These are phyloP conservation scores for Speleostelium caveatum DNA, from an alignment of 78 protist species.

Conservation along the genomic window DNA sequence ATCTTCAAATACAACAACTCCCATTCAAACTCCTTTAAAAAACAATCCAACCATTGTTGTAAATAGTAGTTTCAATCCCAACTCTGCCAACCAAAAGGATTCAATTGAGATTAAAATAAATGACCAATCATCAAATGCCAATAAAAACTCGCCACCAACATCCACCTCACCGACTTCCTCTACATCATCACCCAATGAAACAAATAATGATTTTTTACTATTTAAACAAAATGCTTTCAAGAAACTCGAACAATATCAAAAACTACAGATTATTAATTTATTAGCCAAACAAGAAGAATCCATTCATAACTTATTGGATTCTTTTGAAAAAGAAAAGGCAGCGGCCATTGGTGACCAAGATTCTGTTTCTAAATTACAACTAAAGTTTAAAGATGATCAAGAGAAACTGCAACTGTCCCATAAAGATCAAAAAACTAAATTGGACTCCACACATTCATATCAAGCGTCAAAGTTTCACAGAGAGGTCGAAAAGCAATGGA, in stretches of 20 bases:
- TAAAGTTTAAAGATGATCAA: conserved; percentile 31
- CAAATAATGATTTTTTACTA: conserved; percentile 17
- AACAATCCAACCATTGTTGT: conserved; percentile 5
- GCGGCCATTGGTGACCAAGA: neutral
- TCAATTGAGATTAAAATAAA: no score
- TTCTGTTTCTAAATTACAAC: neutral
- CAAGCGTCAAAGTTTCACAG: conserved; percentile 44
- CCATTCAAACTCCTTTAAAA: conserved; percentile 44
- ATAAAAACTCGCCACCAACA: neutral
- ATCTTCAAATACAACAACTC: neutral
- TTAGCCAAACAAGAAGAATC: conserved; percentile 57
- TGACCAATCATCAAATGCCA: neutral
- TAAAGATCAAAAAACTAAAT: conserved; percentile 38
- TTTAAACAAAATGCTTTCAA: conserved; percentile 71
- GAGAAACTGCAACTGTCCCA: conserved; percentile 35
- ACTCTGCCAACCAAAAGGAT: no score
- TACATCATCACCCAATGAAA: neutral
- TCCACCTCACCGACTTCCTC: neutral
- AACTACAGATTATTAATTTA: conserved; percentile 34
- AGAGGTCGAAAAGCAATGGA: conserved; percentile 60
- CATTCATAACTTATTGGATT: neutral
- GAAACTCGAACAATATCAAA: conserved; percentile 59
- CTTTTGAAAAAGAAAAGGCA: conserved; percentile 31
- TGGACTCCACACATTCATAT: conserved; percentile 33
- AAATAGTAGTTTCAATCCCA: conserved; percentile 44